phyloP scores from a whole-genome alignment of 2,329 filamentous ascomycete genomes.

The Ceratocystis lukuohia region DNA sequence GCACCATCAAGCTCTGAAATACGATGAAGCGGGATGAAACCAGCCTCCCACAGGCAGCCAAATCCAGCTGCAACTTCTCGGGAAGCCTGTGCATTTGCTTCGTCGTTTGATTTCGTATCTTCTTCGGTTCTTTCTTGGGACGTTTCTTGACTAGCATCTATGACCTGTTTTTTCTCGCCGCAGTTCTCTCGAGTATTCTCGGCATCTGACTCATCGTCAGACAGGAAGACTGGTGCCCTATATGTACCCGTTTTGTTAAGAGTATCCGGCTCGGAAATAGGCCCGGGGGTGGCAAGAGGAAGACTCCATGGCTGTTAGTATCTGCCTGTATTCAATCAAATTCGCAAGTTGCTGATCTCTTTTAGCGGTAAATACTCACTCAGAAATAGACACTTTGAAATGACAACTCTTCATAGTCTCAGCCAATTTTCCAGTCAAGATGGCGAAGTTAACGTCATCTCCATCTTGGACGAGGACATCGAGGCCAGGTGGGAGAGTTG shows the following conservation, averaged over 20 bases:
- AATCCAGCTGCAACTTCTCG: background rate
- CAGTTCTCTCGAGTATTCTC: background rate
- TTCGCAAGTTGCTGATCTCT: background rate
- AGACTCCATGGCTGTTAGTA: too few relatives aligned
- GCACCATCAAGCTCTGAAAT: too few relatives aligned
- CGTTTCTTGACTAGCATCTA: too few relatives aligned
- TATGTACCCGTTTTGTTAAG: constrained; percentile 3
- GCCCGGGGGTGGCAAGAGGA: background rate
- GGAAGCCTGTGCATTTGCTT: background rate
- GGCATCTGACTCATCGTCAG: constrained; percentile 16
- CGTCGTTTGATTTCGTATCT: background rate
- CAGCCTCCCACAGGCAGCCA: background rate
- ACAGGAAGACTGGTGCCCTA: constrained; percentile 11
- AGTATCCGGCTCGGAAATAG: background rate
- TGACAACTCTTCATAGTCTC: constrained; percentile 3
- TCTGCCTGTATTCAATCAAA: too few relatives aligned
- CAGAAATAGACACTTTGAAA: background rate
- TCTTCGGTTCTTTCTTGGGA: background rate
- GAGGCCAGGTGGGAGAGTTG: background rate
- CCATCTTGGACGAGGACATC: constrained; percentile 8
- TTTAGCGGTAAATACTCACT: background rate
- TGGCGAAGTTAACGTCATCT: constrained; percentile 15
- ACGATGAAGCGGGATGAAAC: background rate
- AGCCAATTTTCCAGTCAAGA: constrained; percentile 11
- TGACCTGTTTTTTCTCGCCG: too few relatives aligned